A percentile compares a stretch with the other conserved stretches of the same genome.
phyloP scores from a whole-genome alignment of 495 filamentous ascomycete species.

The Neurospora sp. region DNA sequence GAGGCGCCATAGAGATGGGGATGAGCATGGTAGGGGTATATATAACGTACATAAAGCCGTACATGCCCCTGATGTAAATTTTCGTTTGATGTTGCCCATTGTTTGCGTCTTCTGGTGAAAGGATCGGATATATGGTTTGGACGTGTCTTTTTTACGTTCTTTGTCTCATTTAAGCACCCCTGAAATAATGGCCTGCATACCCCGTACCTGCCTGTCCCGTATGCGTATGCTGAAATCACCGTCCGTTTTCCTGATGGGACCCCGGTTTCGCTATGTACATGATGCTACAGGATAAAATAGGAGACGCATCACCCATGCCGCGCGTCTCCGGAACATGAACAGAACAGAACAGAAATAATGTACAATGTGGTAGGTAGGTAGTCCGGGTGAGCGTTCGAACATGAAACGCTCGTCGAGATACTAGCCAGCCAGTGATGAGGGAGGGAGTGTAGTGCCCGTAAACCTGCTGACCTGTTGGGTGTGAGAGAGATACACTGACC shows the following conservation, averaged over 20 bases:
- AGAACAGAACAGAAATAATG: not conserved
- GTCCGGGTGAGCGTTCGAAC: not conserved
- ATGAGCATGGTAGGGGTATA: not conserved
- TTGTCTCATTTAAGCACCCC: not conserved
- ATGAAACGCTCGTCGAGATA: not conserved
- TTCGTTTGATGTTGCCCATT: not conserved
- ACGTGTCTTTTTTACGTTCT: not conserved
- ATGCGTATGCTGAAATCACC: not conserved
- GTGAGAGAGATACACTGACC: not conserved
- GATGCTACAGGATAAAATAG: not conserved
- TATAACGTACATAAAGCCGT: not conserved
- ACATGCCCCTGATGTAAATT: not conserved
- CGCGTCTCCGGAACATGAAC: not conserved
- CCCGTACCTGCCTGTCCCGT: not conserved
- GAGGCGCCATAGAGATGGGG: conserved; percentile 15
- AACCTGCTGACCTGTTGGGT: not conserved
- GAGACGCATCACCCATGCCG: not conserved
- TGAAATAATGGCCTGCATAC: not conserved
- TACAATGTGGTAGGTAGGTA: not conserved
- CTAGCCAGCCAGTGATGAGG: not conserved
- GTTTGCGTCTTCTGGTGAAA: not conserved
- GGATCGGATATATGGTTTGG: not conserved
- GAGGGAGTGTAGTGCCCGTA: not conserved
- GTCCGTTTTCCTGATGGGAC: not conserved
- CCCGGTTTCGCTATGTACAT: not conserved